Conservation (phyloP, 1,284 basidiomycete genomes). For the Neotropicomus parvogracilis region DNA sequence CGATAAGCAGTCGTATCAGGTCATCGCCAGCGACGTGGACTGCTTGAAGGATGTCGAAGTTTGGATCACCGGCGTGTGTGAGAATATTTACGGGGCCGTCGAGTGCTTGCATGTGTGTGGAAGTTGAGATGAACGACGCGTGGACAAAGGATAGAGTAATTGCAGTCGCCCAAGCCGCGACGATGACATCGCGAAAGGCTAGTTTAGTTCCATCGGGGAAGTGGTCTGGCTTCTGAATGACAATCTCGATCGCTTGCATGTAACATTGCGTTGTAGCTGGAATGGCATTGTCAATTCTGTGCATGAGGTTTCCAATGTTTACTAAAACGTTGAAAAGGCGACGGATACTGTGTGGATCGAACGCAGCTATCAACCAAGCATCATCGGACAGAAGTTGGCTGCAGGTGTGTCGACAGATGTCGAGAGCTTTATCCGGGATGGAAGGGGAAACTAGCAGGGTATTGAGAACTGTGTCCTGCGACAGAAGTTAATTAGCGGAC, state of each 20-base stretch:
- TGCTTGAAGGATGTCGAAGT: constrained; percentile 34
- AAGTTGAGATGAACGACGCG: constrained; percentile 19
- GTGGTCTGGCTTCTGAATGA: constrained; percentile 30
- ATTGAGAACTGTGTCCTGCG: constrained; percentile 27
- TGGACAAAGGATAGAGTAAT: constrained; percentile 26
- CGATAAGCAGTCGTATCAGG: constrained; percentile 33
- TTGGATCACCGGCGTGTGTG: constrained; percentile 24
- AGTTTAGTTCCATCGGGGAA: constrained; percentile 19
- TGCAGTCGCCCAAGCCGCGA: constrained; percentile 35
- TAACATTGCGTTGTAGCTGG: constrained; percentile 36
- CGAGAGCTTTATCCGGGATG: constrained; percentile 31
- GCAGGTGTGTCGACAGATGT: constrained; percentile 31
- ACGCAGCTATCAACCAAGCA: constrained; percentile 21
- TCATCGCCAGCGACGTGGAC: constrained; percentile 36
- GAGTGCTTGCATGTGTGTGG: constrained; percentile 19
- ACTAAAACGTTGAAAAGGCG: constrained; percentile 35
- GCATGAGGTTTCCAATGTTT: constrained; percentile 37
- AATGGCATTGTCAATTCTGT: constrained; percentile 31
- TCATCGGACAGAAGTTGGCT: constrained; percentile 32
- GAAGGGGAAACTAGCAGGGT: constrained; percentile 27
- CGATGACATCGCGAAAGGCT: constrained; percentile 35
- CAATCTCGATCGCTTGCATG: constrained; percentile 35
- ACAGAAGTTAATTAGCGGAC: constrained; percentile 16
- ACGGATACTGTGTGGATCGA: constrained; percentile 27
- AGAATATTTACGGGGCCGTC: constrained; percentile 21